Evolutionary conservation across 2,329 filamentous ascomycete species (phyloP).

Genomic region (Apiospora aurea): DNA sequence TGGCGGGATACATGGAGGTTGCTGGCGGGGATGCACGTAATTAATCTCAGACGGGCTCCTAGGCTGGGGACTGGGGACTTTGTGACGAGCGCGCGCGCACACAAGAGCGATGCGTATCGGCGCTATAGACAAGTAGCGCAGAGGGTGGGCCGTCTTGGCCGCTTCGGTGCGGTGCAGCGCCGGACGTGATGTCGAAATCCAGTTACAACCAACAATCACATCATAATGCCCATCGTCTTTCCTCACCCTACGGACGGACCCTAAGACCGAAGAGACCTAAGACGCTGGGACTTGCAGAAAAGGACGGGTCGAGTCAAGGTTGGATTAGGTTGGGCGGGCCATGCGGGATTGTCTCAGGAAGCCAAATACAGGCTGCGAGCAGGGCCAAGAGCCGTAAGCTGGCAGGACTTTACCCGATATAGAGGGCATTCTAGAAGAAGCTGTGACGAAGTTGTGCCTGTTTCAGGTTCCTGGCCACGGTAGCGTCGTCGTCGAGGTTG

Average conservation of each 20-base stretch:
- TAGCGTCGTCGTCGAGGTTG: constrained; percentile 19
- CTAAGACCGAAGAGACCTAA: background rate
- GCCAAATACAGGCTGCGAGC: constrained; percentile 11
- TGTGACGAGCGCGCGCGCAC: constrained; percentile 2
- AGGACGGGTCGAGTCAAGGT: constrained; percentile 18
- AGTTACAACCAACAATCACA: constrained; percentile 8
- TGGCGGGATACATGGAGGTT: background rate
- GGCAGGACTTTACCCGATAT: constrained; percentile 14
- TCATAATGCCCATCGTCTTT: constrained; percentile 1
- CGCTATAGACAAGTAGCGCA: constrained; percentile 12
- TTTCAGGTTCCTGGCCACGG: constrained; percentile 39
- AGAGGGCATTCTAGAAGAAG: constrained; percentile 37
- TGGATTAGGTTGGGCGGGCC: constrained; percentile 15
- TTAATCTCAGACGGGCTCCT: background rate
- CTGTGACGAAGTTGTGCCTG: constrained; percentile 37
- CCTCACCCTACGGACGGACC: background rate
- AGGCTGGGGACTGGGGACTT: background rate
- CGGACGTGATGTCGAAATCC: constrained; percentile 13
- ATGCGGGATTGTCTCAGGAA: constrained; percentile 16
- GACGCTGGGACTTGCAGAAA: constrained; percentile 4
- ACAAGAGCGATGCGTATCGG: background rate
- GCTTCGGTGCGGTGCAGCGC: constrained; percentile 16
- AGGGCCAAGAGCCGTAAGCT: constrained; percentile 1
- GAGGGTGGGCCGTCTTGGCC: constrained; percentile 2
- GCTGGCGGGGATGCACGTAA: constrained; percentile 14